Conservation (phyloP, 2,329 filamentous ascomycete species). For the Alternaria viburni region DNA sequence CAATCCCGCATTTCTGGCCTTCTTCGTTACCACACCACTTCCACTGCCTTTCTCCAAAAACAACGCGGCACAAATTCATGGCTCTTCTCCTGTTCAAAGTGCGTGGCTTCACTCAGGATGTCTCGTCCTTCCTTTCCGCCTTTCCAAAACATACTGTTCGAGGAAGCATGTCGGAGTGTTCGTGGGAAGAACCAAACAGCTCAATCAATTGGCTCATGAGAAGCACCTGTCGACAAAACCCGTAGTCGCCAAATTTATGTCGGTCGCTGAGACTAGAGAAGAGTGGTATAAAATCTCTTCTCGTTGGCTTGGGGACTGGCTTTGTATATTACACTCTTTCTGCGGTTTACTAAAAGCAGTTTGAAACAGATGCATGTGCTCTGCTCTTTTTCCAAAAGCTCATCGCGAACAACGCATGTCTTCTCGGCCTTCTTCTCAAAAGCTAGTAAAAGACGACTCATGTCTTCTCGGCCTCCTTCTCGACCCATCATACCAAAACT, state of each 20-base stretch:
- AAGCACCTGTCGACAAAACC: neutral
- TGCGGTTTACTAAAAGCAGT: too few species aligned
- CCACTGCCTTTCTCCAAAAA: neutral
- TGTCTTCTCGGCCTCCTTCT: neutral
- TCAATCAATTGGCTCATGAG: neutral
- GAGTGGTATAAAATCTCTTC: neutral
- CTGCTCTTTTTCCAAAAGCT: too few species aligned
- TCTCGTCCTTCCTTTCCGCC: neutral
- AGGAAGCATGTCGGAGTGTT: neutral
- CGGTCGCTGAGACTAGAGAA: neutral
- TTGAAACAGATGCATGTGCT: too few species aligned
- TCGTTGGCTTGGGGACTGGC: neutral
- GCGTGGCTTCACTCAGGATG: too few species aligned
- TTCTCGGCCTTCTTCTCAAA: too few species aligned
- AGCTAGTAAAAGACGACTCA: too few species aligned
- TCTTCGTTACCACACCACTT: accelerated
- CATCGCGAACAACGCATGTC: too few species aligned
- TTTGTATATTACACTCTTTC: neutral
- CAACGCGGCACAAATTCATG: accelerated
- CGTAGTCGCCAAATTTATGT: neutral
- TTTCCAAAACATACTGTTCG: neutral
- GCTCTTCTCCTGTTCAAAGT: too few species aligned
- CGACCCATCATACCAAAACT: accelerated
- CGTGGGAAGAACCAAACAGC: neutral
- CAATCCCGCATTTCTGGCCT: neutral